These are phyloP conservation scores for Candida ipomoeae DNA, from an alignment of 805 yeast species.

Conservation along the genomic window DNA sequence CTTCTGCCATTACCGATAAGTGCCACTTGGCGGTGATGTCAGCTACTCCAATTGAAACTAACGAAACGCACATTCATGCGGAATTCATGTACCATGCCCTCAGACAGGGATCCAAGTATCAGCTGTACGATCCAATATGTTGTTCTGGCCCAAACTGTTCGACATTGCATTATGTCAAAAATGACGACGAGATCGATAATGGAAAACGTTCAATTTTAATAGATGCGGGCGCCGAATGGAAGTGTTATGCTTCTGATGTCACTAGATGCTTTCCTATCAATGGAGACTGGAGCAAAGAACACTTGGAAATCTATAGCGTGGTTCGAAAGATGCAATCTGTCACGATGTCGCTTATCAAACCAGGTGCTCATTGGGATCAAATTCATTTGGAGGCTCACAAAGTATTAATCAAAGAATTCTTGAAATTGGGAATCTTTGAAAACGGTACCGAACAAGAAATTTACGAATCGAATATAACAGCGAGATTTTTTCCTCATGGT, in stretches of 20 bases:
- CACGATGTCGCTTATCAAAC: conserved; percentile 68
- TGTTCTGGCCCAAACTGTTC: conserved; percentile 91
- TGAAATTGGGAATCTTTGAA: conserved; percentile 72
- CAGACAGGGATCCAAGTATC: conserved; percentile 87
- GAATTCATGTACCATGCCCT: conserved; percentile 91
- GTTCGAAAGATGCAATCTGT: conserved; percentile 79
- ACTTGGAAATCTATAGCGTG: conserved; percentile 71
- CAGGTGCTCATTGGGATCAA: conserved; percentile 84
- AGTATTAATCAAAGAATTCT: conserved; percentile 66
- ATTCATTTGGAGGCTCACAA: conserved; percentile 77
- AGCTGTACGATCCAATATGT: conserved; percentile 92
- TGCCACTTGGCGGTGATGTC: conserved; percentile 91
- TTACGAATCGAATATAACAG: conserved; percentile 63
- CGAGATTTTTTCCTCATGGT: conserved; percentile 91
- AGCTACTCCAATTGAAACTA: conserved; percentile 79
- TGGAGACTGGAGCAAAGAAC: conserved; percentile 89
- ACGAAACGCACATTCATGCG: conserved; percentile 92
- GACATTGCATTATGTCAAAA: conserved; percentile 83
- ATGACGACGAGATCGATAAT: conserved; percentile 54
- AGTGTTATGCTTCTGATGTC: conserved; percentile 86
- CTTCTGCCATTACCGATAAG: conserved; percentile 80
- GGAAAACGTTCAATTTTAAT: conserved; percentile 67
- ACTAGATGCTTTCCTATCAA: conserved; percentile 91
- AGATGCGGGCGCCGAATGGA: conserved; percentile 98
- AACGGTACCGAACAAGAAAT: conserved; percentile 60